phyloP scores from a whole-genome alignment of 1,284 basidiomycete genomes.

The Bjerkandera adusta region DNA sequence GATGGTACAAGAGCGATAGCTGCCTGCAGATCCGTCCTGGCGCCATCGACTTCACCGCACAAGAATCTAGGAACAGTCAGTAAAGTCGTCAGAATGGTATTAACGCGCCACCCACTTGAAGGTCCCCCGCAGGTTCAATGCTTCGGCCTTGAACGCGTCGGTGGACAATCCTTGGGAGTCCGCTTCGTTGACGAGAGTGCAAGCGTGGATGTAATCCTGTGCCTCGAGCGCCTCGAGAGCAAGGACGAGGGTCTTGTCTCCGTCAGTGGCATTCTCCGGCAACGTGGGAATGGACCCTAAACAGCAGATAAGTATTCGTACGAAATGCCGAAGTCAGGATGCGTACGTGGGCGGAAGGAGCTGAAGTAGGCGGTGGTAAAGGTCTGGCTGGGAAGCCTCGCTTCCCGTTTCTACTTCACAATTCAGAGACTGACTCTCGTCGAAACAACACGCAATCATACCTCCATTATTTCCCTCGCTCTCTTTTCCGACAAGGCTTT shows the following conservation, averaged over 20 bases:
- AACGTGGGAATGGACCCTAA: conserved; percentile 69
- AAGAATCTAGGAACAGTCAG: conserved; percentile 62
- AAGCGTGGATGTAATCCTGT: conserved; percentile 84
- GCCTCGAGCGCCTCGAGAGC: conserved; percentile 86
- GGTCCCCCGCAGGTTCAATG: conserved; percentile 91
- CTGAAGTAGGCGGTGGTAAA: conserved; percentile 97
- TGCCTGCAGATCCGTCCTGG: conserved; percentile 83
- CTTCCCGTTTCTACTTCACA: conserved; percentile 57
- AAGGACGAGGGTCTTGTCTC: conserved; percentile 82
- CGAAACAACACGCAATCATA: conserved; percentile 26
- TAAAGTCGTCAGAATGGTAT: background rate
- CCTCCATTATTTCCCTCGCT: conserved; percentile 69
- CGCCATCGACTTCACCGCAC: conserved; percentile 81
- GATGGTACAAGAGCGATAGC: conserved; percentile 74
- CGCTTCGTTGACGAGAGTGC: conserved; percentile 82
- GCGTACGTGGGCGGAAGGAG: conserved; percentile 87
- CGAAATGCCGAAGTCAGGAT: background rate
- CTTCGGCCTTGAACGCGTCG: conserved; percentile 79
- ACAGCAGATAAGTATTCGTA: conserved; percentile 5
- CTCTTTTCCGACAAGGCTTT: conserved; percentile 80
- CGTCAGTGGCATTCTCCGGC: conserved; percentile 74
- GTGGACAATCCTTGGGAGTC: conserved; percentile 86
- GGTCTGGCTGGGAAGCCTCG: conserved; percentile 85
- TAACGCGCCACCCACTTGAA: conserved; percentile 69
- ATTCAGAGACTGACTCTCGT: conserved; percentile 10